Evolutionary conservation across 208 protist species (phyloP).

Genomic region (Leishmania tarentolae): DNA sequence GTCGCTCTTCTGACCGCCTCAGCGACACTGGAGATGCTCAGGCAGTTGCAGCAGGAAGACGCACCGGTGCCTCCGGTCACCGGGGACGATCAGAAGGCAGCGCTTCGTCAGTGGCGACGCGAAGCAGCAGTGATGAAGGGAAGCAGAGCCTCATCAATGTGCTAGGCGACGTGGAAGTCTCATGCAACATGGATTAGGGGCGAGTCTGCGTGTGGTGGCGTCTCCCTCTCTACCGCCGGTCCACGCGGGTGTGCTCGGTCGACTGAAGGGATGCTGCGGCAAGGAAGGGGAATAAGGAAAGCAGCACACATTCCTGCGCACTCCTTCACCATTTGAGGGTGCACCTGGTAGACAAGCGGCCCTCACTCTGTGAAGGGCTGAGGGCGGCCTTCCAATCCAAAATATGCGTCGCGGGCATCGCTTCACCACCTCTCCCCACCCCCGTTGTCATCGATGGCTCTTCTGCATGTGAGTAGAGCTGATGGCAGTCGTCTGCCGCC

Average conservation of each 20-base stretch:
- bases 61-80: slow-evolving; percentile 4
- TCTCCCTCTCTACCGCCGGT: background rate
- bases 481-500: background rate
- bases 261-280: background rate
- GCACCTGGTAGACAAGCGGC: background rate
- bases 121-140: slow-evolving; percentile 28
- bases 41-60: slow-evolving; percentile 22
- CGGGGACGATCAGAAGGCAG: slow-evolving; percentile 21
- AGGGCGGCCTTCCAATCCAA: background rate
- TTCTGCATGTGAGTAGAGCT: too few species aligned
- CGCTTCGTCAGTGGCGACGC: slow-evolving; percentile 38
- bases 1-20: background rate
- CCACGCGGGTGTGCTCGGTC: background rate
- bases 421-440: background rate
- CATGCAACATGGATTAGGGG: background rate
- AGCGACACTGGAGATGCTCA: slow-evolving; percentile 18
- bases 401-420: background rate
- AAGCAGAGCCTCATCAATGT: slow-evolving; percentile 7
- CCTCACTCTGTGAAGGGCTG: background rate
- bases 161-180: background rate
- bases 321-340: background rate
- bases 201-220: background rate
- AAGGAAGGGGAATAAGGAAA: background rate
- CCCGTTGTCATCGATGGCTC: background rate
- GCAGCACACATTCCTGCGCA: background rate